These are phyloP conservation scores for Ascosphaera apis DNA, from an alignment of 2,329 filamentous ascomycete genomes.

Conservation along the genomic window DNA sequence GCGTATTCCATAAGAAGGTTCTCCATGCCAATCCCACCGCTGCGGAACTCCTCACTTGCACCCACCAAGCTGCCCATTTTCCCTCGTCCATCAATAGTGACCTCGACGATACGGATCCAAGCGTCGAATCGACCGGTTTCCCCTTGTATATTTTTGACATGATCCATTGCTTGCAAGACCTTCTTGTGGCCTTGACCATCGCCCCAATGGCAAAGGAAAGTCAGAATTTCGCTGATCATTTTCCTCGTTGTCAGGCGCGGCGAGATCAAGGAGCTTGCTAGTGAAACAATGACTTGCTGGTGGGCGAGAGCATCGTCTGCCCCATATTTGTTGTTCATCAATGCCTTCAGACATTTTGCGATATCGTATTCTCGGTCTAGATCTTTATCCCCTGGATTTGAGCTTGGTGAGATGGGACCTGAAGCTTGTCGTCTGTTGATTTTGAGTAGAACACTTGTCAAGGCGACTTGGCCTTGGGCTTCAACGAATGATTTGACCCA, in stretches of 20 bases:
- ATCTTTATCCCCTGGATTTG: constrained; percentile 45
- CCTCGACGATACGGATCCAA: constrained; percentile 97
- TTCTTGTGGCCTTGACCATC: constrained; percentile 75
- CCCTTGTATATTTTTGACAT: constrained; percentile 64
- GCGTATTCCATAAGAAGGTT: constrained; percentile 98
- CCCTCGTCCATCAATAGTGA: constrained; percentile 85
- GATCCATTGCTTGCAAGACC: constrained; percentile 80
- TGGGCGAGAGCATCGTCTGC: constrained; percentile 85
- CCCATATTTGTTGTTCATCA: constrained; percentile 99
- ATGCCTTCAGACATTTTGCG: constrained; percentile 83
- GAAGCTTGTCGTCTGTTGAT: constrained; percentile 70
- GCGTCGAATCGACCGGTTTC: constrained; percentile 93
- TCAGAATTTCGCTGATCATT: constrained; percentile 84
- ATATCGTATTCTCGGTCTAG: constrained; percentile 90
- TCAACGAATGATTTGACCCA: constrained; percentile 97
- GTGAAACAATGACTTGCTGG: constrained; percentile 69
- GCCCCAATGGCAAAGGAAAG: constrained; percentile 88
- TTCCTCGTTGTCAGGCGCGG: constrained; percentile 79
- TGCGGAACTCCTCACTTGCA: constrained; percentile 86
- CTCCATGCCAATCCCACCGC: constrained; percentile 94
- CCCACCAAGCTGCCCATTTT: constrained; percentile 98
- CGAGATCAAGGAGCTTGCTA: constrained; percentile 70
- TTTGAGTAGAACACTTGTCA: constrained; percentile 82
- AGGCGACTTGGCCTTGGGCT: constrained; percentile 84
- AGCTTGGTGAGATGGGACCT: constrained; percentile 42